Evolutionary conservation across 352 stramenopile species (phyloP).

Genomic region (Globisporangium radiosum): DNA sequence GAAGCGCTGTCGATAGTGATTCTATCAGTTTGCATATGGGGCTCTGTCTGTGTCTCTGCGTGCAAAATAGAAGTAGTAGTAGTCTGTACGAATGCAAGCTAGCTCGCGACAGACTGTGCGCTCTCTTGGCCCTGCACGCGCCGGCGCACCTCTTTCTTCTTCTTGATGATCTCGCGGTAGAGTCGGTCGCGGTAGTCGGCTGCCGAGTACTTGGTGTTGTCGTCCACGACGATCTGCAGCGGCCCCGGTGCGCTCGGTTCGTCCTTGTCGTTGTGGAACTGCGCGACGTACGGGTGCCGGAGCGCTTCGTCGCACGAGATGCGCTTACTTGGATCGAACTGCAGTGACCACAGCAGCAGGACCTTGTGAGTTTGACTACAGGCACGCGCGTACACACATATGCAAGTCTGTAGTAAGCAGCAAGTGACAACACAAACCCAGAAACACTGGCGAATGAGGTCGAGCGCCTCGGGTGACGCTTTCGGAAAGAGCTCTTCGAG

Average conservation of each 20-base stretch:
- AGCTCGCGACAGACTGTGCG: not conserved
- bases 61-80: too few species aligned
- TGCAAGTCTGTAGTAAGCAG: not conserved
- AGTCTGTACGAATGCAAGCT: not conserved
- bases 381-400: too few species aligned
- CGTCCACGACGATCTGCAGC: slow-evolving; percentile 87
- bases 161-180: slow-evolving; percentile 92
- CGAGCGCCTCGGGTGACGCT: slow-evolving; percentile 79
- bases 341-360: not conserved
- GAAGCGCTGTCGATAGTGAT: too few species aligned
- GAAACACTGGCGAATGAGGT: slow-evolving; percentile 87
- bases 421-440: slow-evolving; percentile 30
- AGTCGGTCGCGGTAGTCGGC: slow-evolving; percentile 91
- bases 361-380: not conserved
- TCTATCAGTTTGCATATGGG: too few species aligned
- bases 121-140: slow-evolving; percentile 24
- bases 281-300: slow-evolving; percentile 90
- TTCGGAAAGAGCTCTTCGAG: slow-evolving; percentile 88
- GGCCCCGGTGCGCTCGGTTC: slow-evolving; percentile 71
- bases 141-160: slow-evolving; percentile 88
- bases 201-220: slow-evolving; percentile 93
- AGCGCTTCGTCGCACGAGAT: slow-evolving; percentile 84
- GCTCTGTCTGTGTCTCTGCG: too few species aligned
- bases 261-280: slow-evolving; percentile 95
- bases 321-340: slow-evolving; percentile 91